These are phyloP conservation scores for Mesembryanthemum crystallinum DNA, from an alignment of 148 eudicot species.

Conservation along the genomic window DNA sequence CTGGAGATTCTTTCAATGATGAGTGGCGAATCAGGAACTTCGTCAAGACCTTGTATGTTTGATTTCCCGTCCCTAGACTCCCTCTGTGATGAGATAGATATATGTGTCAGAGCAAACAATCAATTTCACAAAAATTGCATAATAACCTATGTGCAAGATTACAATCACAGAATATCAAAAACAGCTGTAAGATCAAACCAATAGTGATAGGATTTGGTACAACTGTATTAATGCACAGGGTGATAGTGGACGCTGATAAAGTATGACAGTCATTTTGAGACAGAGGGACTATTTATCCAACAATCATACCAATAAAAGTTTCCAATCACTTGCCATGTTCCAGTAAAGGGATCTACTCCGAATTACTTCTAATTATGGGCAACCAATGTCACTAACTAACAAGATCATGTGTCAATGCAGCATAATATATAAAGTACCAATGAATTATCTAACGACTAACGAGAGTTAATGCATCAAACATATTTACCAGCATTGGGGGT, in stretches of 20 bases:
- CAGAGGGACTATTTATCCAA: neutral
- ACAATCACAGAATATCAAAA: no score
- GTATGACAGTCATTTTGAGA: no score
- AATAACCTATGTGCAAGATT: no score
- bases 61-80: slow-evolving; percentile 8
- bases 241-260: no score
- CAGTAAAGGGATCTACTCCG: no score
- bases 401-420: neutral
- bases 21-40: slow-evolving; percentile 14
- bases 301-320: no score
- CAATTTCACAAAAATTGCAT: neutral
- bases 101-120: neutral
- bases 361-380: no score
- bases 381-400: neutral
- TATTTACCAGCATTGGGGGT: slow-evolving; percentile 1
- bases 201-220: no score
- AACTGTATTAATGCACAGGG: no score
- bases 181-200: no score
- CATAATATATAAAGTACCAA: neutral
- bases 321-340: neutral
- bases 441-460: neutral
- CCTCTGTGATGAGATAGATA: neutral
- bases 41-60: neutral
- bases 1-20: slow-evolving; percentile 22
- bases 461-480: neutral